Conservation (phyloP, 2,329 filamentous ascomycete species). For the Fonsecaea erecta region DNA sequence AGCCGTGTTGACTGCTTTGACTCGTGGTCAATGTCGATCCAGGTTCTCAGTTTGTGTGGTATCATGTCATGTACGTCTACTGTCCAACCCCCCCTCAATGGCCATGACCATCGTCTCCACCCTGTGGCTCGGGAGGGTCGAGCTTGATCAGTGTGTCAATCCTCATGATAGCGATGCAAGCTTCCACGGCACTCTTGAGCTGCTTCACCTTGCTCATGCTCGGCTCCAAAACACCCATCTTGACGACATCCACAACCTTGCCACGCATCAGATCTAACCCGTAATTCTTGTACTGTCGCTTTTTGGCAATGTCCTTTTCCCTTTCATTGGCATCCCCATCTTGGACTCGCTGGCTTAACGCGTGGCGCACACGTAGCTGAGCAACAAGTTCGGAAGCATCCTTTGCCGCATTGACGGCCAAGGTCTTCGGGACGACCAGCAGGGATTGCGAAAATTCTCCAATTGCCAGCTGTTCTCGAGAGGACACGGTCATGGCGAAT, state of each 20-base stretch:
- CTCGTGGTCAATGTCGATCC: not conserved
- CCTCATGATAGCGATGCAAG: slow-evolving; percentile 98
- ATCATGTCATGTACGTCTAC: not conserved
- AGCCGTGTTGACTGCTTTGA: not conserved
- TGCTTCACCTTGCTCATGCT: slow-evolving; percentile 98
- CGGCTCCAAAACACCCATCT: slow-evolving; percentile 92
- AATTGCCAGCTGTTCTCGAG: slow-evolving; percentile 95
- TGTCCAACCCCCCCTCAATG: slow-evolving; percentile 20
- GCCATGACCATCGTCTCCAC: slow-evolving; percentile 71
- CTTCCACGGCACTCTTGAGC: slow-evolving; percentile 97
- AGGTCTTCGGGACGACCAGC: slow-evolving; percentile 91
- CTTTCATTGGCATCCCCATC: slow-evolving; percentile 78
- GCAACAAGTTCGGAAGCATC: slow-evolving; percentile 94
- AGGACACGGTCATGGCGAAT: slow-evolving; percentile 95
- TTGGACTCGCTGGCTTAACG: slow-evolving; percentile 87
- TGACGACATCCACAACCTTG: slow-evolving; percentile 89
- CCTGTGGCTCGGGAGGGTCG: slow-evolving; percentile 76
- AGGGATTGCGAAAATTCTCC: slow-evolving; percentile 96
- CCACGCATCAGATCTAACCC: slow-evolving; percentile 88
- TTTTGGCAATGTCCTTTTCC: slow-evolving; percentile 85
- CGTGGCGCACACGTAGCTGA: slow-evolving; percentile 91
- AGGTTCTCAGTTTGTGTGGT: not conserved
- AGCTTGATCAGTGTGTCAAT: slow-evolving; percentile 99
- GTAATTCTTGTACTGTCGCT: slow-evolving; percentile 99
- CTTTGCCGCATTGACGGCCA: slow-evolving; percentile 96